Evolutionary conservation across 192 early-diverging fungal genomes (phyloP), one percentile per base, ranked within the genome.

Genomic region (Coemansia sp.): DNA sequence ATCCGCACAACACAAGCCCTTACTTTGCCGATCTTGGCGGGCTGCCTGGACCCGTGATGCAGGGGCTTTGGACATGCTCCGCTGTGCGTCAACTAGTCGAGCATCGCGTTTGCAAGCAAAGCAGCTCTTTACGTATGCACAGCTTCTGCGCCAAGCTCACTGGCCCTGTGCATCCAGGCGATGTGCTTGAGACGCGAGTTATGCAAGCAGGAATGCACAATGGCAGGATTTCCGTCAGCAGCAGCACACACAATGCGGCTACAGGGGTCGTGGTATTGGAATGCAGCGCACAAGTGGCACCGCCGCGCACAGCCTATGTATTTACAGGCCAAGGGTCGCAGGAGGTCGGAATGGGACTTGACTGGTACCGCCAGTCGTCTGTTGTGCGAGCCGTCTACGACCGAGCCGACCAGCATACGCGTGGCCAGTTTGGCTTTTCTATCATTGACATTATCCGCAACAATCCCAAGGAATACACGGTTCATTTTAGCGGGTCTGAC

Each of bases 241-340:
- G 92, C 19, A 87, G 89, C 54, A 92, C 94, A 9, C 70, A 87
- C 78, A 92, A 90, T 82, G 82, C 88, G 26, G 85, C 84, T 49
- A 59, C 71, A 0, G 90, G 88, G 43, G 85, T 69, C 8, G 36
- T 65, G 3, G 91, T 98, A 41, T 83, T 96, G 19, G 85, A 85
- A 48, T 92, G 94, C 59, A 88, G 86, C 36, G 95, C 95, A 36
- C 88, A 93, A 75, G 94, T 98, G 26, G 91, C 93, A 37, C 93
- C 94, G 75, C 90, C 92, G 41, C 84, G 84, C 46, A 95, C 94
- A 13, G 88, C 90, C 26, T 98, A 94, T 65, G 91, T 95, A 39
- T 98, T 98, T 67, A 98, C 96, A 46, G 96, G 96, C 40, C 96
- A 98, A 73, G 96, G 96, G 62, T 95, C 96, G 69, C 96, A 98